Evolutionary conservation across 2,329 filamentous ascomycete genomes (phyloP).

Genomic region (Colletotrichum euphorbiae): DNA sequence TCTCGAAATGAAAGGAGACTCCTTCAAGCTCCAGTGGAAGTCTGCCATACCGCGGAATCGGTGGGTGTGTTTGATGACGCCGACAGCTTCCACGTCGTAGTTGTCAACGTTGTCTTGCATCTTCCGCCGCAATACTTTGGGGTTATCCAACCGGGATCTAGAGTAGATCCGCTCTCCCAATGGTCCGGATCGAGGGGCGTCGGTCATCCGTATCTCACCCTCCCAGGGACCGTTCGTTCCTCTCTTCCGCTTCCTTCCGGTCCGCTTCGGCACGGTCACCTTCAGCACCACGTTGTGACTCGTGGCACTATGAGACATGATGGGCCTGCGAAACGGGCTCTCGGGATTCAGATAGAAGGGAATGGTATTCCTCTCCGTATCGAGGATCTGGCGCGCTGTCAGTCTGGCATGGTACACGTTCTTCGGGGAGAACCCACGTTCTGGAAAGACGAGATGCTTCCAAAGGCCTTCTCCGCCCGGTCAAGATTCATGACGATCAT

Average conservation of each 20-base stretch:
- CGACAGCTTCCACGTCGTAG: constrained; percentile 78
- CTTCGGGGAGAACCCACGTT: constrained; percentile 48
- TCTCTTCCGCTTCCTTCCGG: constrained; percentile 85
- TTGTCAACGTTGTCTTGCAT: constrained; percentile 76
- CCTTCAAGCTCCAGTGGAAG: constrained; percentile 81
- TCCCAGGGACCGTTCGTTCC: constrained; percentile 77
- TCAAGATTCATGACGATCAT: constrained; percentile 58
- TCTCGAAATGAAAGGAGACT: constrained; percentile 76
- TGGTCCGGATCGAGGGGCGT: constrained; percentile 34
- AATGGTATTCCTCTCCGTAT: constrained; percentile 62
- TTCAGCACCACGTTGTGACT: constrained; percentile 89
- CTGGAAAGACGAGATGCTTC: constrained; percentile 51
- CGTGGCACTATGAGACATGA: constrained; percentile 79
- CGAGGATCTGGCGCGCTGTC: constrained; percentile 54
- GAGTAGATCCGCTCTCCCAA: constrained; percentile 52
- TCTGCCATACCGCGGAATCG: constrained; percentile 88
- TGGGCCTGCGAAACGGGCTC: constrained; percentile 81
- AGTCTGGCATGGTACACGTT: background rate
- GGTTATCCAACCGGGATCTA: constrained; percentile 62
- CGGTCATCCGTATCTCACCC: constrained; percentile 52
- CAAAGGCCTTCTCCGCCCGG: constrained; percentile 56
- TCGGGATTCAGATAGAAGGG: constrained; percentile 83
- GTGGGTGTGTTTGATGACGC: constrained; percentile 82
- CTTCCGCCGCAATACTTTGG: constrained; percentile 68
- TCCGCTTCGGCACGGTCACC: constrained; percentile 86